phyloP scores from a whole-genome alignment of 2,329 filamentous ascomycete species.

The Pseudonectria foliicola region DNA sequence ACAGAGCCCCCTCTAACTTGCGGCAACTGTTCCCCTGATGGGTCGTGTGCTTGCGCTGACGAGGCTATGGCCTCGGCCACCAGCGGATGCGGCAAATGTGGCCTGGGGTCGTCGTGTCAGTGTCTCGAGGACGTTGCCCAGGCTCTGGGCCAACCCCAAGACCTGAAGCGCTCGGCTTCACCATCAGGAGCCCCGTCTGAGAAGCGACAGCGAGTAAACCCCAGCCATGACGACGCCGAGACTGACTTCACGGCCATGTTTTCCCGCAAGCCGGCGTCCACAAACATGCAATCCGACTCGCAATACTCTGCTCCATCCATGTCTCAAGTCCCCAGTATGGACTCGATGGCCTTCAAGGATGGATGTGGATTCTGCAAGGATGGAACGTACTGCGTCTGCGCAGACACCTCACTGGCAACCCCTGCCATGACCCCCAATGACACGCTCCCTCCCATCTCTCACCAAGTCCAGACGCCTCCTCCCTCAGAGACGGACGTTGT shows the following conservation, averaged over 20 bases:
- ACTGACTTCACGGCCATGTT: slow-evolving; percentile 69
- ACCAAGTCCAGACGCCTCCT: slow-evolving; percentile 50
- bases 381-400: slow-evolving; percentile 75
- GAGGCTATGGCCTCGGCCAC: slow-evolving; percentile 47
- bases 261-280: slow-evolving; percentile 35
- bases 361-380: slow-evolving; percentile 78
- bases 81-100: slow-evolving; percentile 60
- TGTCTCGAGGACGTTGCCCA: slow-evolving; percentile 57
- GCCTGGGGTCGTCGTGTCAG: slow-evolving; percentile 53
- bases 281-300: slow-evolving; percentile 12
- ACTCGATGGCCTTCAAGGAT: slow-evolving; percentile 48
- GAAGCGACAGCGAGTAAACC: slow-evolving; percentile 46
- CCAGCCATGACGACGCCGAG: slow-evolving; percentile 56
- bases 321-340: slow-evolving; percentile 30
- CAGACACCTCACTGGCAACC: slow-evolving; percentile 46
- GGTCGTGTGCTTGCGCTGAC: slow-evolving; percentile 52
- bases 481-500: slow-evolving; percentile 55
- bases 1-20: slow-evolving; percentile 39
- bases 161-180: slow-evolving; percentile 45
- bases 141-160: slow-evolving; percentile 27
- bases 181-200: slow-evolving; percentile 38
- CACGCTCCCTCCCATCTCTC: slow-evolving; percentile 33
- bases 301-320: slow-evolving; percentile 23
- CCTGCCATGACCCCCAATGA: slow-evolving; percentile 34
- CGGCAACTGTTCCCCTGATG: slow-evolving; percentile 47